Evolutionary conservation across 2,329 filamentous ascomycete species (phyloP).

Genomic region (Plenodomus biglobosus): DNA sequence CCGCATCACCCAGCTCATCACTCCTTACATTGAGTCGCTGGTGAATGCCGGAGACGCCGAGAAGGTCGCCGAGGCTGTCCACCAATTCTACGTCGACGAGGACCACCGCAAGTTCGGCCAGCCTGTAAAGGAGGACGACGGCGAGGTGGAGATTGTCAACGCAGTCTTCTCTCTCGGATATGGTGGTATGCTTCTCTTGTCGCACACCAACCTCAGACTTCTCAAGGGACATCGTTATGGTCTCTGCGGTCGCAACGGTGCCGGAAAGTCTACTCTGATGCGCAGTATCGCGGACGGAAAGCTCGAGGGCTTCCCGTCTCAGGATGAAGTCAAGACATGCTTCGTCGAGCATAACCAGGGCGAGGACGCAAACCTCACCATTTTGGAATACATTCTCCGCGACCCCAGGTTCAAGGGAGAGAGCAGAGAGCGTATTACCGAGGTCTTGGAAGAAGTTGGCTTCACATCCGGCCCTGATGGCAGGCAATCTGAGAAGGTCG

Average conservation of each 20-base stretch:
- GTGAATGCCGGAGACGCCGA: slow-evolving; percentile 64
- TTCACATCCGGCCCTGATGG: slow-evolving; percentile 90
- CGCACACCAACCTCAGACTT: slow-evolving; percentile 90
- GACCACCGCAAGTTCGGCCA: slow-evolving; percentile 85
- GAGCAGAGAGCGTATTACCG: slow-evolving; percentile 76
- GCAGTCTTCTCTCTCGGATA: slow-evolving; percentile 97
- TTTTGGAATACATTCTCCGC: slow-evolving; percentile 88
- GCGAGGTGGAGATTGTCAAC: slow-evolving; percentile 95
- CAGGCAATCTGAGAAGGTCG: slow-evolving; percentile 84
- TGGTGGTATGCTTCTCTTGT: slow-evolving; percentile 94
- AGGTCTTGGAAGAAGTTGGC: slow-evolving; percentile 86
- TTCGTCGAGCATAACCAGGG: slow-evolving; percentile 99
- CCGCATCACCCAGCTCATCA: slow-evolving; percentile 69
- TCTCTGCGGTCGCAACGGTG: slow-evolving; percentile 94
- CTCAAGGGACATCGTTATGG: slow-evolving; percentile 97
- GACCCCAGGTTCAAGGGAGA: slow-evolving; percentile 82
- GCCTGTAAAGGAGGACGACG: slow-evolving; percentile 83
- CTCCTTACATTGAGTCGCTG: slow-evolving; percentile 74
- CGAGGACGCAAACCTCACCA: slow-evolving; percentile 94
- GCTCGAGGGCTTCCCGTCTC: slow-evolving; percentile 92
- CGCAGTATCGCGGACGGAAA: slow-evolving; percentile 93
- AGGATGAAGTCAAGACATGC: slow-evolving; percentile 90
- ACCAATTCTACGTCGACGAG: slow-evolving; percentile 77
- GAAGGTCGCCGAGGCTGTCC: slow-evolving; percentile 70
- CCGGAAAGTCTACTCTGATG: slow-evolving; percentile 99